phyloP scores from a whole-genome alignment of 2,329 filamentous ascomycete genomes.

The Claviceps humidiphila region DNA sequence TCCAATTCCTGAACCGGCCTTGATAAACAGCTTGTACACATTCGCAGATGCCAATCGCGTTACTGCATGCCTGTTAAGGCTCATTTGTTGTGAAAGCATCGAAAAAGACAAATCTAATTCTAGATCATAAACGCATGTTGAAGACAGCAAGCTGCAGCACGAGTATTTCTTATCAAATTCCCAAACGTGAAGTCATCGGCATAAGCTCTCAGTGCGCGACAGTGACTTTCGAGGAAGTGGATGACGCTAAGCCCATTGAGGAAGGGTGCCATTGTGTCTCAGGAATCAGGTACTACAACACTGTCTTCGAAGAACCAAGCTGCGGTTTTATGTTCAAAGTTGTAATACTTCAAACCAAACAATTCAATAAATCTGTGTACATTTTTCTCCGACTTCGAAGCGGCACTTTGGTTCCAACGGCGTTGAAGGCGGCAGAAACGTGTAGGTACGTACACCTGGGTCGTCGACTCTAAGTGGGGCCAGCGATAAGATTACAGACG shows the following conservation, averaged over 20 bases:
- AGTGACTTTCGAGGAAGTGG: not conserved
- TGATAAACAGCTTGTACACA: slow-evolving; percentile 12
- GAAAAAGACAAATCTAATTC: not conserved
- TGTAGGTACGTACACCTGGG: not conserved
- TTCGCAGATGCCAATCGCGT: slow-evolving; percentile 2
- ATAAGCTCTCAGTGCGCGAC: not conserved
- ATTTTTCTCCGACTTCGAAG: not conserved
- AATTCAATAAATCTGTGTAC: not conserved
- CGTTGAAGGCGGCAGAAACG: not conserved
- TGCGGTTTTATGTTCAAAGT: not conserved
- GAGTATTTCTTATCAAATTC: not conserved
- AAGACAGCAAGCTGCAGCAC: not conserved
- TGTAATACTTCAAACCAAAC: not conserved
- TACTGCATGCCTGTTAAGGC: slow-evolving; percentile 5
- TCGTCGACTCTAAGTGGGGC: slow-evolving; percentile 5
- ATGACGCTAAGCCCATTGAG: not conserved
- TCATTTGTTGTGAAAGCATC: slow-evolving; percentile 10
- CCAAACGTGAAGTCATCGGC: not conserved
- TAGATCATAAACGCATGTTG: not conserved
- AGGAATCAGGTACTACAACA: not conserved
- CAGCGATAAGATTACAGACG: slow-evolving; percentile 9
- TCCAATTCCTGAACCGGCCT: slow-evolving; percentile 1
- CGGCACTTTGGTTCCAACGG: not conserved
- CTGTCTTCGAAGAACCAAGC: not conserved
- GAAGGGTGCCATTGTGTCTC: not conserved